Evolutionary conservation across 169 alveolate species (phyloP).

Genomic region (Miamiensis avidus): DNA sequence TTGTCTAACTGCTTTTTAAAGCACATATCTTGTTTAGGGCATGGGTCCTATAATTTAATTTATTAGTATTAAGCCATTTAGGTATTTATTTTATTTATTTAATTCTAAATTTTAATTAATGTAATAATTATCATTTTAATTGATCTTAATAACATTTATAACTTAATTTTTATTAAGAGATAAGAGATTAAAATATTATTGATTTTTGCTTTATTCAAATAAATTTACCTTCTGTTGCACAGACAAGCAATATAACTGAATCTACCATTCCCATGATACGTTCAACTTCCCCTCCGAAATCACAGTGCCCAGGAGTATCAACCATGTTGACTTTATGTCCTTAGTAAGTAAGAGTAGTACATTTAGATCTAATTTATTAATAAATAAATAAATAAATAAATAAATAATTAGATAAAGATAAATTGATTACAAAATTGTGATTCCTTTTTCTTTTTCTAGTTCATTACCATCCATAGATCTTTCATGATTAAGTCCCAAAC

Average conservation of each 20-base stretch:
- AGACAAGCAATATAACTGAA: conserved; percentile 95
- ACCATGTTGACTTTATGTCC: conserved; percentile 87
- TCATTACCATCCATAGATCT: conserved; percentile 91
- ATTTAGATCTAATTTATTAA: conserved; percentile 76
- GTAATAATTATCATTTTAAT: too few relatives aligned
- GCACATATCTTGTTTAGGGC: conserved; percentile 91
- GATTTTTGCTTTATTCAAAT: too few relatives aligned
- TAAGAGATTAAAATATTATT: too few relatives aligned
- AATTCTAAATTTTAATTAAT: too few relatives aligned
- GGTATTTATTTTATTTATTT: too few relatives aligned
- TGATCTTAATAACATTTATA: not conserved
- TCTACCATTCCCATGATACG: conserved; percentile 95
- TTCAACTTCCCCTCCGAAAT: conserved; percentile 98
- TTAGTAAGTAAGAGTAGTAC: conserved; percentile 90
- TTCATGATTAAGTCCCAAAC: conserved; percentile 49
- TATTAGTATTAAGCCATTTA: too few relatives aligned
- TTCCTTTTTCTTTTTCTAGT: conserved; percentile 96
- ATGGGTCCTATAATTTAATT: conserved; percentile 78
- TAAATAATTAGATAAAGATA: not conserved
- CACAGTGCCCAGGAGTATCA: conserved; percentile 95
- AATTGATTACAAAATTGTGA: conserved; percentile 87
- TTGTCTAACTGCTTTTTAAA: conserved; percentile 77
- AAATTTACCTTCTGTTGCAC: conserved; percentile 90
- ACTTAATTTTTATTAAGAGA: too few relatives aligned
- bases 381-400: conserved; percentile 10